These are phyloP conservation scores for Sclerotinia spermophila DNA, from an alignment of 2,329 filamentous ascomycete species.

Conservation along the genomic window DNA sequence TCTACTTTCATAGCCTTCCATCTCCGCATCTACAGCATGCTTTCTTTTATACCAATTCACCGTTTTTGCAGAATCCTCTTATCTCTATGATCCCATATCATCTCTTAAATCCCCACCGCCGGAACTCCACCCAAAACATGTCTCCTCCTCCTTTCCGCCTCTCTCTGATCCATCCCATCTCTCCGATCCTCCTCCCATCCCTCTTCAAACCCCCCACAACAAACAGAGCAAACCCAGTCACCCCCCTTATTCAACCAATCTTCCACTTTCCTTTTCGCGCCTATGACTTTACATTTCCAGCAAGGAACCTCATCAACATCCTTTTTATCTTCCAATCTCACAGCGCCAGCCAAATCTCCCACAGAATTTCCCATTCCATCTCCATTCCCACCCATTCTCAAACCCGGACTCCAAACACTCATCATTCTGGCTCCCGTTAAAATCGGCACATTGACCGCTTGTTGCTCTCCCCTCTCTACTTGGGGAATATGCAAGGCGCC, in stretches of 20 bases:
- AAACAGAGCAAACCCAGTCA: conserved; percentile 29
- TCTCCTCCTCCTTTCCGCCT: conserved; percentile 5
- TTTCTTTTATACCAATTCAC: background rate
- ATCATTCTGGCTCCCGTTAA: conserved; percentile 10
- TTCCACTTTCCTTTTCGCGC: conserved; percentile 28
- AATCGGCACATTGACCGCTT: conserved; percentile 11
- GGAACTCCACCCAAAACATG: conserved; percentile 6
- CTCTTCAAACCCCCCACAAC: conserved; percentile 32
- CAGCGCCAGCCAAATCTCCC: too few species aligned
- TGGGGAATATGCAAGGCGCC: background rate
- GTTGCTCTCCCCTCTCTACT: background rate
- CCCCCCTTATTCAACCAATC: conserved; percentile 24
- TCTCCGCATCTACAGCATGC: background rate
- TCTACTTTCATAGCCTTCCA: background rate
- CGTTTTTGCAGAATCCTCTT: background rate
- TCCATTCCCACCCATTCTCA: background rate
- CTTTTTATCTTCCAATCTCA: background rate
- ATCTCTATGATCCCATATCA: background rate
- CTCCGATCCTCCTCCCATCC: conserved; percentile 7
- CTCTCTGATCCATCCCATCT: background rate
- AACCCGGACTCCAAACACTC: background rate
- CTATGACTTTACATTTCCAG: conserved; percentile 31
- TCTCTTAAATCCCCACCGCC: background rate
- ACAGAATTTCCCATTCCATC: background rate
- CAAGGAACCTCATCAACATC: conserved; percentile 14